Conservation (phyloP, 2,329 filamentous ascomycete species). For the Endoconidiophora laricicola region DNA sequence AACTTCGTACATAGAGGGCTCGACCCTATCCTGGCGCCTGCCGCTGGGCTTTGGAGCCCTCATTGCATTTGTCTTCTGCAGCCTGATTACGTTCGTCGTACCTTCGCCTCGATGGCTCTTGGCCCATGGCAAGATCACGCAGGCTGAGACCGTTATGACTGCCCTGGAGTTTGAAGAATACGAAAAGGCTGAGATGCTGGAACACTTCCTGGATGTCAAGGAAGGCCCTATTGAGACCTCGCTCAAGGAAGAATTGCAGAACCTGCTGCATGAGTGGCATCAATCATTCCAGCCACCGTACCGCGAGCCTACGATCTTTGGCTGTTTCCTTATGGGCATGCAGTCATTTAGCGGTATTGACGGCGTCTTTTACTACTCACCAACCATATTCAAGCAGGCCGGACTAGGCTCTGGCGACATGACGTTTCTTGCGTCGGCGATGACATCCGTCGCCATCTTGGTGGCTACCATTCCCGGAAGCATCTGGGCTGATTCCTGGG, state of each 20-base stretch:
- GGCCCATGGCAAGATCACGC: conserved; percentile 23
- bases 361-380: conserved; percentile 44
- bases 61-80: conserved; percentile 20
- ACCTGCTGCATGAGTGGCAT: conserved; percentile 20
- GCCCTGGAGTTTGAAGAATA: conserved; percentile 28
- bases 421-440: conserved; percentile 40
- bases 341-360: conserved; percentile 46
- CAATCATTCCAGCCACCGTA: conserved; percentile 23
- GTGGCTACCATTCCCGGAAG: conserved; percentile 36
- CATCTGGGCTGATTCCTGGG: conserved; percentile 38
- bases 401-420: conserved; percentile 35
- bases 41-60: conserved; percentile 29
- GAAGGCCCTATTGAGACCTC: conserved; percentile 9
- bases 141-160: conserved; percentile 25
- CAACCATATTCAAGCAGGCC: conserved; percentile 41
- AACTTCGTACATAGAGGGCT: conserved; percentile 27
- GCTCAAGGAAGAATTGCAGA: conserved; percentile 17
- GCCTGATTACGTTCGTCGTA: conserved; percentile 19
- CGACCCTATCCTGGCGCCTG: conserved; percentile 35
- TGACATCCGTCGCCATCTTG: conserved; percentile 41
- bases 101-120: conserved; percentile 42
- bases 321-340: conserved; percentile 40
- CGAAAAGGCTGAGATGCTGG: conserved; percentile 20
- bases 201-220: conserved; percentile 17
- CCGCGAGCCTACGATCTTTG: conserved; percentile 31